Percentiles rank a stretch among this genome's conserved stretches.
phyloP scores from a whole-genome alignment of 2,329 filamentous ascomycete species.

The Phialophora tarda region DNA sequence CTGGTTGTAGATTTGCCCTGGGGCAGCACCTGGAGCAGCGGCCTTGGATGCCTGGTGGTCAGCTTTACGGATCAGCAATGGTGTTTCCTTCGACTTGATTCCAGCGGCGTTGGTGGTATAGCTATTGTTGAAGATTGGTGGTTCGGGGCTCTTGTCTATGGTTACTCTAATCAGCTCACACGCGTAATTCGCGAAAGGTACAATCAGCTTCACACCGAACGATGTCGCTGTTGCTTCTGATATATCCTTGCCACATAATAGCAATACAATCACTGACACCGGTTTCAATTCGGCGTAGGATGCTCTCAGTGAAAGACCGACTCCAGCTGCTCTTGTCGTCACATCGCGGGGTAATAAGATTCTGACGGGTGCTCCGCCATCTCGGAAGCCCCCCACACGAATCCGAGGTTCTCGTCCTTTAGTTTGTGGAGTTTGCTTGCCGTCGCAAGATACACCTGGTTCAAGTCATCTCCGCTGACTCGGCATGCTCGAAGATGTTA shows the following conservation, averaged over 20 bases:
- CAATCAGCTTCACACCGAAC: neutral
- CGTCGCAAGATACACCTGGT: neutral
- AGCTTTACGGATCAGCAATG: neutral
- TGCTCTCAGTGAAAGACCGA: neutral
- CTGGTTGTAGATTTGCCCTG: neutral
- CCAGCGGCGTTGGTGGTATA: neutral
- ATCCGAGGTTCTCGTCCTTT: conserved; percentile 10
- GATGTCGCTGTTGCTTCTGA: neutral
- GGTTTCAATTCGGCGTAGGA: neutral
- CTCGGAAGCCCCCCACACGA: conserved; percentile 4
- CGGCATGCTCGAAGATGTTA: neutral
- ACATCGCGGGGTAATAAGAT: conserved; percentile 12
- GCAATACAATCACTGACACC: neutral
- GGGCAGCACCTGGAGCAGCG: neutral
- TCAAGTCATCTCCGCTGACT: conserved; percentile 1
- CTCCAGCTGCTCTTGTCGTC: neutral
- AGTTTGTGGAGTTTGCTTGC: conserved; percentile 2
- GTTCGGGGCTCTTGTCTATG: neutral
- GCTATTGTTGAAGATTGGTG: neutral
- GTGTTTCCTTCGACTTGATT: neutral
- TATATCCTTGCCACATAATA: neutral
- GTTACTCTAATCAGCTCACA: neutral
- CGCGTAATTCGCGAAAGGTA: neutral
- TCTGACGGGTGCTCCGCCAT: neutral
- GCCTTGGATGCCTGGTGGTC: neutral